These are phyloP conservation scores for Podila epicladia DNA, from an alignment of 192 early-diverging fungal genomes.

Conservation along the genomic window DNA sequence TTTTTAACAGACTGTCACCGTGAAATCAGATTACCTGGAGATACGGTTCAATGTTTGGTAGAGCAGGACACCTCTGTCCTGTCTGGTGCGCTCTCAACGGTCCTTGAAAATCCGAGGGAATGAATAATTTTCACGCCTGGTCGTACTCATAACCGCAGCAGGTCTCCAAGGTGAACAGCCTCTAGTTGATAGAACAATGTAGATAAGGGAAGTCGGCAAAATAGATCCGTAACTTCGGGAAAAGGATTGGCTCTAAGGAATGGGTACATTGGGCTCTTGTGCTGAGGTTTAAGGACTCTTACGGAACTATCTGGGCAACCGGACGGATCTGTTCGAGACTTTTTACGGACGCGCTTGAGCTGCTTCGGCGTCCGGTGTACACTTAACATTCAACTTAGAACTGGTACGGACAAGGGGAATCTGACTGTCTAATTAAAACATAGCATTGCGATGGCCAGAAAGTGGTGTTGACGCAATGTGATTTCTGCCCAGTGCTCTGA, in stretches of 20 bases:
- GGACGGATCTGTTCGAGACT: conserved; percentile 56
- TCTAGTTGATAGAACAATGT: conserved; percentile 89
- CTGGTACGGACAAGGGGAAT: conserved; percentile 86
- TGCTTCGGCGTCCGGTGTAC: conserved; percentile 48
- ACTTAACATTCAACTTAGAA: conserved; percentile 80
- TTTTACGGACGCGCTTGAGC: conserved; percentile 43
- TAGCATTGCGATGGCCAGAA: conserved; percentile 84
- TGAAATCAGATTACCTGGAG: conserved; percentile 75
- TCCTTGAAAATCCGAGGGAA: conserved; percentile 82
- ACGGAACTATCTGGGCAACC: conserved; percentile 14
- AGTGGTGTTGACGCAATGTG: conserved; percentile 84
- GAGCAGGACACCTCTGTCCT: conserved; percentile 60
- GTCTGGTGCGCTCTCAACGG: conserved; percentile 71
- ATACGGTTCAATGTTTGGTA: conserved; percentile 62
- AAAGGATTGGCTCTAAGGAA: conserved; percentile 87
- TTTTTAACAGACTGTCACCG: conserved; percentile 69
- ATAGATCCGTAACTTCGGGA: conserved; percentile 87
- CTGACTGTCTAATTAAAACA: conserved; percentile 90
- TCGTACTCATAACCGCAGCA: conserved; percentile 82
- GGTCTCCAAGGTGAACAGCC: conserved; percentile 86
- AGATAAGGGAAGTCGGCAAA: conserved; percentile 89
- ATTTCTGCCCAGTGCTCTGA: conserved; percentile 89
- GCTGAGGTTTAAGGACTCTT: conserved; percentile 30
- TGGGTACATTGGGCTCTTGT: conserved; percentile 60
- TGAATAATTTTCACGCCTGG: conserved; percentile 68